Conservation (phyloP, 768 basidiomycete species). For the Trametes cingulata region DNA sequence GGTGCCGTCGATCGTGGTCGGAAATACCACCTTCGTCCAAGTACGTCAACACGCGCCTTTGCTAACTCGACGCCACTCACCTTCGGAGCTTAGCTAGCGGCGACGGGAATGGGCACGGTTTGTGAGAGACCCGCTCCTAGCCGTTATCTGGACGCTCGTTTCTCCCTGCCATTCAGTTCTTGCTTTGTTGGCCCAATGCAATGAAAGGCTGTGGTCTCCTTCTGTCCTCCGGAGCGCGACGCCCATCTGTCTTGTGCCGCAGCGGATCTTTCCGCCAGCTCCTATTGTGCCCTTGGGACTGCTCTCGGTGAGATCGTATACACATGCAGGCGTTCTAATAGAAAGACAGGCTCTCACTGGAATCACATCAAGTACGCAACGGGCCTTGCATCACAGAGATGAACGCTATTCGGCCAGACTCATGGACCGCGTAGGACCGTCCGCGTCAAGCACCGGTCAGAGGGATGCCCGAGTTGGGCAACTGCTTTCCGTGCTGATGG, state of each 20-base stretch:
- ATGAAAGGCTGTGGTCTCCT: constrained; percentile 6
- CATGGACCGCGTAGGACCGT: constrained; percentile 11
- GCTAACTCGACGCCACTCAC: constrained; percentile 14
- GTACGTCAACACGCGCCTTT: constrained; percentile 13
- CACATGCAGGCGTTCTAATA: constrained; percentile 2
- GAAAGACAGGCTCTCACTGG: constrained; percentile 4
- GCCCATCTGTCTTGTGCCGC: constrained; percentile 6
- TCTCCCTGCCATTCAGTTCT: not conserved
- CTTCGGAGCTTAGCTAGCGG: constrained; percentile 13
- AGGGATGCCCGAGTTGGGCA: not conserved
- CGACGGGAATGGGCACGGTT: not conserved
- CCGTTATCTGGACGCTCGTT: constrained; percentile 20
- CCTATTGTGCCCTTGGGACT: not conserved
- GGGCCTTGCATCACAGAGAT: constrained; percentile 11
- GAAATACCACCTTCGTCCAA: constrained; percentile 5
- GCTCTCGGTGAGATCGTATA: not conserved
- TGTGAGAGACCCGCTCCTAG: constrained; percentile 8
- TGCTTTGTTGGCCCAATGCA: constrained; percentile 12
- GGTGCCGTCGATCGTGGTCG: constrained; percentile 12
- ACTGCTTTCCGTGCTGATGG: constrained; percentile 3
- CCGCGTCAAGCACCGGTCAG: constrained; percentile 1
- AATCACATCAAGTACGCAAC: constrained; percentile 13
- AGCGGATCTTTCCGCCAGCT: constrained; percentile 18
- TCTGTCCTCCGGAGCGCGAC: constrained; percentile 7
- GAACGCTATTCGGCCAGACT: constrained; percentile 17